Percentiles rank a stretch among this genome's conserved stretches.
These are phyloP conservation scores for Solanum chacoense DNA, from an alignment of 305 asterid species.

Conservation along the genomic window DNA sequence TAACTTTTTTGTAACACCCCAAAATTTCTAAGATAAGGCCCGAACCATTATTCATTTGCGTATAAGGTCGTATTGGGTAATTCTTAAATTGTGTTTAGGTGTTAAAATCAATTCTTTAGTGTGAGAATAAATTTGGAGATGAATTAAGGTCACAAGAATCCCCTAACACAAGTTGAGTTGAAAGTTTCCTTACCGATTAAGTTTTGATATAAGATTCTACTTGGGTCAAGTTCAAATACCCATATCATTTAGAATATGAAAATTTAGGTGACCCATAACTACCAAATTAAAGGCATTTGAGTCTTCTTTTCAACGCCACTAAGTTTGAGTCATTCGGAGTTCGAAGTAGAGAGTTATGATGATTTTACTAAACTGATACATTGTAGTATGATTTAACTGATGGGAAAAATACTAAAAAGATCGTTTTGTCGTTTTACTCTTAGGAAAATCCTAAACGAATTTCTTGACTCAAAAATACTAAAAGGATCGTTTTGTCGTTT, in stretches of 20 bases:
- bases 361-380: neutral
- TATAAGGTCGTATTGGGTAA: neutral
- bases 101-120: neutral
- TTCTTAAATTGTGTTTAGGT: neutral
- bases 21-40: neutral
- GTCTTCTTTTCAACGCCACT: neutral
- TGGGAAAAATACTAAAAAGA: no score
- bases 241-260: neutral
- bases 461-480: neutral
- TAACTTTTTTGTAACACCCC: no score
- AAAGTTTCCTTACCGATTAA: no score
- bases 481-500: neutral
- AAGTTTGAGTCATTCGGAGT: neutral
- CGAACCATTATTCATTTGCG: neutral
- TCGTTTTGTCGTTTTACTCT: neutral
- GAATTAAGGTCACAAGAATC: neutral
- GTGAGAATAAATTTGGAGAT: neutral
- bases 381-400: neutral
- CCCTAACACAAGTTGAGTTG: no score
- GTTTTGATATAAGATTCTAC: no score
- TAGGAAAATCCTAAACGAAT: neutral
- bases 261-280: neutral
- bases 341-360: neutral
- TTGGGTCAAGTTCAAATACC: neutral
- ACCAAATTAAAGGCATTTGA: neutral